Percentiles rank a stretch among this genome's conserved stretches.
Evolutionary conservation across 805 yeast species (phyloP).

Genomic region (Ogataea glucozyma): DNA sequence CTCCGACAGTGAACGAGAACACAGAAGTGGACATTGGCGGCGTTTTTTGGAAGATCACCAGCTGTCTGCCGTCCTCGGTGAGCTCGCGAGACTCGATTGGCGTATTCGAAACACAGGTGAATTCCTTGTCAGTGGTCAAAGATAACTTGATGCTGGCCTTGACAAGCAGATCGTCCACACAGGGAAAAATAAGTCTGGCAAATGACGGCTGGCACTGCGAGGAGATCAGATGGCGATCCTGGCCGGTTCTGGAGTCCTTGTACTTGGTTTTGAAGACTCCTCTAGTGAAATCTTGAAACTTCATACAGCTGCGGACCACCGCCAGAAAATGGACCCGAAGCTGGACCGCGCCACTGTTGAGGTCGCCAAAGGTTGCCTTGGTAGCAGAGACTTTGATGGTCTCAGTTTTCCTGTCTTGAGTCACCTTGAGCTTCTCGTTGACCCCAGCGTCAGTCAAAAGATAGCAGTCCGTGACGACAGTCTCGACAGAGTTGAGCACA

Average conservation of each 20-base stretch:
- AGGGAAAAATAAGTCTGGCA: constrained; percentile 65
- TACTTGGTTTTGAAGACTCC: constrained; percentile 73
- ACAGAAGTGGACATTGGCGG: constrained; percentile 63
- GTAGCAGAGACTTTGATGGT: constrained; percentile 34
- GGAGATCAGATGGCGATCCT: constrained; percentile 56
- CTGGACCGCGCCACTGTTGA: constrained; percentile 7
- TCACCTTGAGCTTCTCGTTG: constrained; percentile 20
- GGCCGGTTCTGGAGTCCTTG: constrained; percentile 49
- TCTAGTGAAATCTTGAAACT: constrained; percentile 55
- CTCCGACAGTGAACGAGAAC: constrained; percentile 71
- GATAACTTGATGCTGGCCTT: constrained; percentile 54
- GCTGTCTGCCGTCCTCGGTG: constrained; percentile 27
- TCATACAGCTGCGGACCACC: constrained; percentile 48
- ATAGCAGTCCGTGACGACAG: constrained; percentile 40
- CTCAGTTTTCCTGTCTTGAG: constrained; percentile 43
- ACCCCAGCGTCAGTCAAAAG: constrained; percentile 22
- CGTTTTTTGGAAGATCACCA: constrained; percentile 50
- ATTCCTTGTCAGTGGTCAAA: constrained; percentile 45
- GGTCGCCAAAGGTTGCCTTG: constrained; percentile 25
- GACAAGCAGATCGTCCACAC: constrained; percentile 61
- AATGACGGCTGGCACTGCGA: constrained; percentile 74
- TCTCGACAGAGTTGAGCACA: constrained; percentile 42
- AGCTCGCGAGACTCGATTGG: constrained; percentile 31
- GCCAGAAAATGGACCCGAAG: constrained; percentile 48
- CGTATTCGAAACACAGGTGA: constrained; percentile 55